Conservation (phyloP, 345 rosid species). For the Pseudoturritis turrita region DNA sequence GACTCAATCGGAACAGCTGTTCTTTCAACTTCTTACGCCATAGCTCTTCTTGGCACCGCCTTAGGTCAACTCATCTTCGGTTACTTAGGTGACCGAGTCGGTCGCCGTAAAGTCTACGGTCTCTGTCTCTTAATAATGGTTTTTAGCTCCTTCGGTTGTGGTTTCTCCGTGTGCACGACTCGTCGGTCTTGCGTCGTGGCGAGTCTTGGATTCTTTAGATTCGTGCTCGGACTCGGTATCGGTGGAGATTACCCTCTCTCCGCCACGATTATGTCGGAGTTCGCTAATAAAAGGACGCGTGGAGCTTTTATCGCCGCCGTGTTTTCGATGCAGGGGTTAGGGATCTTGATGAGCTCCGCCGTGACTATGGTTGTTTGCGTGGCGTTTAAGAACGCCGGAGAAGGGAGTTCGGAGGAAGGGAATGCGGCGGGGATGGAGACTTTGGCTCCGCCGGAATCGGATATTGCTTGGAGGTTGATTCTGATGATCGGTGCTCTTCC, state of each 20-base stretch:
- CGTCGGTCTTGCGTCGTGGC: slow-evolving; percentile 44
- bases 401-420: background rate
- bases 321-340: slow-evolving; percentile 75
- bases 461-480: slow-evolving; percentile 68
- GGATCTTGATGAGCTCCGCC: slow-evolving; percentile 52
- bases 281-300: slow-evolving; percentile 67
- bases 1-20: slow-evolving; percentile 20
- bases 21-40: slow-evolving; percentile 35
- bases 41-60: slow-evolving; percentile 54
- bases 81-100: slow-evolving; percentile 51
- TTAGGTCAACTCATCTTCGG: slow-evolving; percentile 65
- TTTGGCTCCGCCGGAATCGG: slow-evolving; percentile 46
- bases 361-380: slow-evolving; percentile 46
- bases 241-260: slow-evolving; percentile 83
- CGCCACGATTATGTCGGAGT: slow-evolving; percentile 81
- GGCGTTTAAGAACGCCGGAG: slow-evolving; percentile 32
- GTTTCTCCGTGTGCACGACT: slow-evolving; percentile 58
- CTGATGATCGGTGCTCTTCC: slow-evolving; percentile 74
- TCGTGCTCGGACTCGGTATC: slow-evolving; percentile 62
- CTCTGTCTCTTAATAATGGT: slow-evolving; percentile 51
- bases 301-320: slow-evolving; percentile 70
- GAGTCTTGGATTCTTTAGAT: slow-evolving; percentile 59
- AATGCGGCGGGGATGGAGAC: background rate
- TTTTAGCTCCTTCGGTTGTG: slow-evolving; percentile 53
- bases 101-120: slow-evolving; percentile 63